Base-by-base conservation (phyloP, 768 basidiomycete species). In the Suillus paluster region DNA sequence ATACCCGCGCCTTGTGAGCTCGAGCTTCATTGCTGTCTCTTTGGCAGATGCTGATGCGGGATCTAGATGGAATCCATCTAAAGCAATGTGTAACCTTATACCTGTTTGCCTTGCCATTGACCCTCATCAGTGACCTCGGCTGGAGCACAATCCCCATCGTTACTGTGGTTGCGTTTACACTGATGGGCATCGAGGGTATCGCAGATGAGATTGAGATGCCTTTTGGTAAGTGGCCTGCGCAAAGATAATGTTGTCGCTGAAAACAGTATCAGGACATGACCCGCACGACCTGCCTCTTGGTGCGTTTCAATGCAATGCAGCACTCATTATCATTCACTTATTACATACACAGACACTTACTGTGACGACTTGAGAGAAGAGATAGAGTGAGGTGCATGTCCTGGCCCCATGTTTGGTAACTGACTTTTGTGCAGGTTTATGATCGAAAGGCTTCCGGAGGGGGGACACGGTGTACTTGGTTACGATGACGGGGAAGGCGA, bases 71-170 rank as follows among this genome's bases (percentile, higher is more conserved):
- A 44, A 90, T 98, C 62, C 95, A 97, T 75, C 79, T 97, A 69
- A 96, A 97, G 73, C 96, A 98, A 87, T 93, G 91, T 66, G 92
- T 97, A n/a, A 90, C 91, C 2, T 77, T 97, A 1, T 97, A 97
- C 78, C 86, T 99, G 9, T 95, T 95, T 71, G 87, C 93, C 21
- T 83, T 99, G 9, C 97, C 97, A 5, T 85, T 96, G 67, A 92
- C 91, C 2, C 83, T 98, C 34, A 86, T 95, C 49, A 84, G 87
- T 59, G 89, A 94, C 50, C 80, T 96, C 67, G 89, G 89, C 38
- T 95, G 92, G 91, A 84, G 81, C 52, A 91, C 91, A 71, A 81
- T 97, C 11, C 92, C 91, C n/a, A 81, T 95, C 27, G 87, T 94
- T 21, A 94, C 93, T 23, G 85, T 91, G 15, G 89, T 95, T 33